Base-by-base conservation (phyloP, 768 basidiomycete genomes). In the Hericium coralloides region DNA sequence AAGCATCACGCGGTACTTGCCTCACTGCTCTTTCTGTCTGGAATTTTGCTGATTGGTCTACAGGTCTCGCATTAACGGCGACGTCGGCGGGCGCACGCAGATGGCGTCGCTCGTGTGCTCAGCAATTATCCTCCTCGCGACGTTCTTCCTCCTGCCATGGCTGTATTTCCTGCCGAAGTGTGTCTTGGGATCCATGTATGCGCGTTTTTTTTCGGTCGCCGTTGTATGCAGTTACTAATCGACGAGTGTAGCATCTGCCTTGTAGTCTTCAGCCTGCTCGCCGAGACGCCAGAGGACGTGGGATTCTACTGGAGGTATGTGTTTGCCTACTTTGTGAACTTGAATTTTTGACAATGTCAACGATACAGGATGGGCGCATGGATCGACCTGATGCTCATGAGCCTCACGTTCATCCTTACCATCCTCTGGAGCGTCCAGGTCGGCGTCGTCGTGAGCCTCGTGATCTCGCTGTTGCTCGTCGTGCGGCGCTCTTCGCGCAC, bases 341-440 rank as follows among this genome's bases (percentile, higher is more conserved):
- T 25, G 7, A 36, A 22, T 31, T 12, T 50, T 52, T 41, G 45
- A 15, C 31, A 58, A 23, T 12, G 36, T 15, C 41, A 37, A 18
- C 17, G 2, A 52, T 18, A 53, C 38, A 89, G 89, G 64, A 92
- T 97, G 81, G 67, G 81, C n/a, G 90, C 95, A n/a, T 95, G 92
- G 90, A 82, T 83, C 38, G 95, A 98, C 67, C 75, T 95, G 50
- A 73, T 80, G 5, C 80, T 98, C 65, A 93, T 98, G 88, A 72
- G 75, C 20, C 78, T 94, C 53, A 98, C 97, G 0, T 97, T 98
- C 70, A 64, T 85, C 60, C 80, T 91, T 55, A 93, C 92, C 2
- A 83, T 97, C 55, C 69, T 97, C 22, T 94, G 92, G 84, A 85
- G 87, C 61, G 84, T 98, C 56, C 94, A 98, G 75, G 84, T 92